Conservation (phyloP, 768 basidiomycete species). For the Chiua virens region DNA sequence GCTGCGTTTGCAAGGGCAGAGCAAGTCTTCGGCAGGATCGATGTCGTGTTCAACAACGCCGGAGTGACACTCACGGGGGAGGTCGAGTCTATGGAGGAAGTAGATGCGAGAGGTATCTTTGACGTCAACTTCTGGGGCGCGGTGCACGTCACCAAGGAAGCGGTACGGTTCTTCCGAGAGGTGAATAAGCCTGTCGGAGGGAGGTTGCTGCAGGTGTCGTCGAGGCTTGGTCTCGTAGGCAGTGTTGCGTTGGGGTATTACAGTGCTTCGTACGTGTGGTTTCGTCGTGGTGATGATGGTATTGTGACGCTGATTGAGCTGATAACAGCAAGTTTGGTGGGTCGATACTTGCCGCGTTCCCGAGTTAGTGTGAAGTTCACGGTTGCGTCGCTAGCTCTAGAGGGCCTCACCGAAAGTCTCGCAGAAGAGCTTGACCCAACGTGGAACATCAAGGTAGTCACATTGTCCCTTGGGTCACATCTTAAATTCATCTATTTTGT, state of each 20-base stretch:
- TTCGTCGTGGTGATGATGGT: too few species aligned
- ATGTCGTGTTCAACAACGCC: constrained; percentile 40
- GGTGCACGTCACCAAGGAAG: constrained; percentile 28
- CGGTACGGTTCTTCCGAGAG: constrained; percentile 37
- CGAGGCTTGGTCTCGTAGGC: constrained; percentile 31
- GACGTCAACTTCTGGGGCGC: constrained; percentile 40
- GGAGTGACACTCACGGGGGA: constrained; percentile 31
- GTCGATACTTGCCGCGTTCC: background rate
- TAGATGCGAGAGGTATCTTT: constrained; percentile 34
- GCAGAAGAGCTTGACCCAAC: constrained; percentile 12
- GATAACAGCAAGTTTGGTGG: constrained; percentile 19
- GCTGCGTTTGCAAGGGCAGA: constrained; percentile 29
- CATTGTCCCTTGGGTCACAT: background rate
- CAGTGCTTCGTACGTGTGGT: constrained; percentile 23
- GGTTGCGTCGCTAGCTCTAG: constrained; percentile 3
- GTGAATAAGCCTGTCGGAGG: constrained; percentile 40
- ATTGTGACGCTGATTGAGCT: background rate
- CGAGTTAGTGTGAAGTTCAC: background rate
- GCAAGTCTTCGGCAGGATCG: constrained; percentile 32
- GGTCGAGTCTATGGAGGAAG: constrained; percentile 35
- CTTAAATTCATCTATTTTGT: background rate
- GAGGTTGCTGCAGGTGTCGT: constrained; percentile 39
- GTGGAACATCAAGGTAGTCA: constrained; percentile 20
- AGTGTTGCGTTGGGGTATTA: constrained; percentile 18
- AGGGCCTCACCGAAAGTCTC: constrained; percentile 16